A percentile compares a stretch with the other conserved stretches of the same genome.
These are phyloP conservation scores for Myriosclerotinia curreyana DNA, from an alignment of 2,329 filamentous ascomycete genomes.

Conservation along the genomic window DNA sequence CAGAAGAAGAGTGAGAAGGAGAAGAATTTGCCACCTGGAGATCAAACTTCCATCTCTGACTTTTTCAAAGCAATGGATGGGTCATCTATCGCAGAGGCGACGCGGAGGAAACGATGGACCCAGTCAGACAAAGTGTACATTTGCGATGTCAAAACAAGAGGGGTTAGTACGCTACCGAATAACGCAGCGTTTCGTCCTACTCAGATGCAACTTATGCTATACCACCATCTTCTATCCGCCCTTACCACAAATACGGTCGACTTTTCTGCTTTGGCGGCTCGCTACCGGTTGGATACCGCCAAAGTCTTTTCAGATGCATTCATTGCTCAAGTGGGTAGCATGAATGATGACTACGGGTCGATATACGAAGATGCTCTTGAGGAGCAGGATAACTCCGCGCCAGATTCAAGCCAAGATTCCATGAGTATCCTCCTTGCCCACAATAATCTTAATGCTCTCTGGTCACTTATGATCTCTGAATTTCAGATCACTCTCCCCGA, in stretches of 20 bases:
- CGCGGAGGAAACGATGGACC: conserved; percentile 21
- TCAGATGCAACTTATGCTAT: conserved; percentile 84
- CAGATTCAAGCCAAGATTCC: conserved; percentile 34
- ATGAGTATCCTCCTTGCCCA: conserved; percentile 50
- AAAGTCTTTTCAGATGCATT: conserved; percentile 74
- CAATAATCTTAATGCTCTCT: conserved; percentile 58
- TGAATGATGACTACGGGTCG: conserved; percentile 59
- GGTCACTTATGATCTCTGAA: conserved; percentile 61
- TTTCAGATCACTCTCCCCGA: conserved; percentile 48
- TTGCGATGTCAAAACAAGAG: conserved; percentile 84
- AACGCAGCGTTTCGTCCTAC: conserved; percentile 67
- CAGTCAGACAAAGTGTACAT: conserved; percentile 59
- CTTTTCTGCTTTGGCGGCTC: conserved; percentile 63
- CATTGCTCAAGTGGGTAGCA: conserved; percentile 66
- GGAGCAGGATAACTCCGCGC: conserved; percentile 32
- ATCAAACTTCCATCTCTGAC: conserved; percentile 34
- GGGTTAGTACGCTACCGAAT: conserved; percentile 58
- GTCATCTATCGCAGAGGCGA: conserved; percentile 28
- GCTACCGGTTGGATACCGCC: conserved; percentile 67
- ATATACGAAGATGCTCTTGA: conserved; percentile 50
- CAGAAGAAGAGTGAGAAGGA: conserved; percentile 35
- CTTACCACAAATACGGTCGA: conserved; percentile 70
- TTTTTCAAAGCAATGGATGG: conserved; percentile 32
- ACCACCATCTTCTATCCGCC: conserved; percentile 77
- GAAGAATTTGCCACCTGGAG: conserved; percentile 38